Percentiles rank a stretch among this genome's conserved stretches.
Conservation (phyloP, 345 rosid genomes). For the Melaleuca quinquenervia region DNA sequence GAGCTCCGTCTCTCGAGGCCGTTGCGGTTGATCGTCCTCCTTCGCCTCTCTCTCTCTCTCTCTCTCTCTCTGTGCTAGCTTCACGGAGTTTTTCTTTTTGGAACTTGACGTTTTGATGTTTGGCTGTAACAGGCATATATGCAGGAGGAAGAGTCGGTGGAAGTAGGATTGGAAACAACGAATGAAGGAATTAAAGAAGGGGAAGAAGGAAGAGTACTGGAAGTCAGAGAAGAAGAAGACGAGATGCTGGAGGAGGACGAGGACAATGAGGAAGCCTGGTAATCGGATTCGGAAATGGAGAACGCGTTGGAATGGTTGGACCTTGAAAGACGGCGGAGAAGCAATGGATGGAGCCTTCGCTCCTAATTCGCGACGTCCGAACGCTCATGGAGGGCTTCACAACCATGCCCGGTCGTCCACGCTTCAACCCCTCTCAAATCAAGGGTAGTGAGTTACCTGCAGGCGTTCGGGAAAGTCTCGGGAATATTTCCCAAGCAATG, state of each 20-base stretch:
- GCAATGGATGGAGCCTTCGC: no score
- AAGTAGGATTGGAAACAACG: not conserved
- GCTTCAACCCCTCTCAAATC: conserved; percentile 75
- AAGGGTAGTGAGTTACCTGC: no score
- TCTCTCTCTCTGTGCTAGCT: not conserved
- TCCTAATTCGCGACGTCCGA: no score
- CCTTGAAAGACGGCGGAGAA: no score
- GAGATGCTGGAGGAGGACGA: conserved; percentile 46
- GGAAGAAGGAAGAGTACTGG: conserved; percentile 3
- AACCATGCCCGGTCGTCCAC: conserved; percentile 45
- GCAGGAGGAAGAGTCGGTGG: conserved; percentile 2
- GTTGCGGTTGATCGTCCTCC: not conserved
- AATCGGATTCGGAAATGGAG: conserved; percentile 70
- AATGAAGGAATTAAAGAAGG: not conserved
- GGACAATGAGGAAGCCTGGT: conserved; percentile 35
- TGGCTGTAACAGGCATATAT: not conserved
- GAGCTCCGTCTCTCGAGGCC: not conserved
- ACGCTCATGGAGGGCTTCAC: no score
- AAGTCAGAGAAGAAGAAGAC: conserved; percentile 2
- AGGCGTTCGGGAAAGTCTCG: no score
- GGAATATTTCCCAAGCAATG: no score
- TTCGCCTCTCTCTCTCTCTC: not conserved
- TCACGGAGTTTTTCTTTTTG: no score
- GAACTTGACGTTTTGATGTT: no score
- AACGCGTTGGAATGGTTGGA: no score